A percentile compares a stretch with the other conserved stretches of the same genome.
Evolutionary conservation across 352 stramenopile species (phyloP).

Genomic region (Pythium plurisporium): DNA sequence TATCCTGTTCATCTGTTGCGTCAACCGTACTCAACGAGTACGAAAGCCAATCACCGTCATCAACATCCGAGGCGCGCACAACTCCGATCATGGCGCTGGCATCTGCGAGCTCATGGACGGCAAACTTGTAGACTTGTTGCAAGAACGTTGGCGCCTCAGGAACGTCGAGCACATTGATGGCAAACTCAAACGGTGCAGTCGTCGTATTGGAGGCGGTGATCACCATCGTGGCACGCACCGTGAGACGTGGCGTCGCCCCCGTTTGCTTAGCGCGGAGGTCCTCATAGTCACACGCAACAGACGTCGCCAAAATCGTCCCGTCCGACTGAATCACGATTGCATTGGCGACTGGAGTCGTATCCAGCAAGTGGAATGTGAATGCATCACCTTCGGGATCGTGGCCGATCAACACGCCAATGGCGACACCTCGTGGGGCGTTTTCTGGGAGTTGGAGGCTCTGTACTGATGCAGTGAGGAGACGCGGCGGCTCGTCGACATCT

Average conservation of each 20-base stretch:
- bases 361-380: constrained; percentile 33
- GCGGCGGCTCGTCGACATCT: constrained; percentile 44
- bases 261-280: background rate
- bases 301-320: constrained; percentile 9
- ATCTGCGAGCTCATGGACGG: constrained; percentile 37
- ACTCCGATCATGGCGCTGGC: constrained; percentile 32
- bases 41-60: constrained; percentile 28
- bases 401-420: constrained; percentile 34
- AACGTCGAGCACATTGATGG: constrained; percentile 18
- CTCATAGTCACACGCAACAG: constrained; percentile 19
- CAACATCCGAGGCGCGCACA: constrained; percentile 34
- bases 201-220: background rate
- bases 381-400: constrained; percentile 44
- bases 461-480: constrained; percentile 26
- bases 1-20: background rate
- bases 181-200: constrained; percentile 20
- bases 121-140: constrained; percentile 23
- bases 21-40: constrained; percentile 24
- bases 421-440: constrained; percentile 21
- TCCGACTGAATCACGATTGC: constrained; percentile 6
- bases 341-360: constrained; percentile 24
- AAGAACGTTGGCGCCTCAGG: constrained; percentile 27
- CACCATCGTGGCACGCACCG: constrained; percentile 8
- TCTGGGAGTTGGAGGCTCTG: constrained; percentile 29
- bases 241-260: background rate